phyloP scores from a whole-genome alignment of 805 yeast species.

The Candida parachauliodes region DNA sequence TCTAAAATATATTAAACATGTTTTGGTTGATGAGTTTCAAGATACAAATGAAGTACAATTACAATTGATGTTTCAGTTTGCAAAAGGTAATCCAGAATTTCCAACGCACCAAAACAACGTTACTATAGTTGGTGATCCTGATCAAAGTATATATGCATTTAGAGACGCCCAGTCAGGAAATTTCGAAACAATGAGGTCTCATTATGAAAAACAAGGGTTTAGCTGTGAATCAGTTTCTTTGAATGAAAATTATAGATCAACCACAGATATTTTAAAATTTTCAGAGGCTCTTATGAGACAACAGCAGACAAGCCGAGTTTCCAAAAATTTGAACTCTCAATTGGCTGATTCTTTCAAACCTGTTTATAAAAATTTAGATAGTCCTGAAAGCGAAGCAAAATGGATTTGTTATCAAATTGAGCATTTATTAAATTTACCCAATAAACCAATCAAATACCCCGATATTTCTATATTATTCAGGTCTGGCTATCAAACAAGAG shows the following conservation, averaged over 20 bases:
- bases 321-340: slow-evolving; percentile 47
- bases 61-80: slow-evolving; percentile 53
- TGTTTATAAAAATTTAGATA: slow-evolving; percentile 36
- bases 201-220: slow-evolving; percentile 25
- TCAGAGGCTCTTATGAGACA: slow-evolving; percentile 66
- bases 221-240: slow-evolving; percentile 40
- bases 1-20: slow-evolving; percentile 55
- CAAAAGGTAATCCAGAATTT: slow-evolving; percentile 31
- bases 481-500: slow-evolving; percentile 56
- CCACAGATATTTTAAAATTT: slow-evolving; percentile 57
- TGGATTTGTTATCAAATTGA: slow-evolving; percentile 55
- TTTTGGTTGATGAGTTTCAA: slow-evolving; percentile 91
- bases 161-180: slow-evolving; percentile 73
- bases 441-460: slow-evolving; percentile 38
- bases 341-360: slow-evolving; percentile 42
- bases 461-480: slow-evolving; percentile 76
- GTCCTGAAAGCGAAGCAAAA: slow-evolving; percentile 53
- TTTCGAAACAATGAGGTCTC: slow-evolving; percentile 51
- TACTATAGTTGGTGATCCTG: slow-evolving; percentile 95
- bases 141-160: slow-evolving; percentile 89
- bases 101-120: slow-evolving; percentile 44
- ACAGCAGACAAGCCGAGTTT: slow-evolving; percentile 43
- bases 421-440: slow-evolving; percentile 43
- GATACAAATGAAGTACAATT: slow-evolving; percentile 83
- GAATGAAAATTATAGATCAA: slow-evolving; percentile 77